Conservation (phyloP, 176 grass and related monocot genomes). For the Microstegium vimineum region DNA sequence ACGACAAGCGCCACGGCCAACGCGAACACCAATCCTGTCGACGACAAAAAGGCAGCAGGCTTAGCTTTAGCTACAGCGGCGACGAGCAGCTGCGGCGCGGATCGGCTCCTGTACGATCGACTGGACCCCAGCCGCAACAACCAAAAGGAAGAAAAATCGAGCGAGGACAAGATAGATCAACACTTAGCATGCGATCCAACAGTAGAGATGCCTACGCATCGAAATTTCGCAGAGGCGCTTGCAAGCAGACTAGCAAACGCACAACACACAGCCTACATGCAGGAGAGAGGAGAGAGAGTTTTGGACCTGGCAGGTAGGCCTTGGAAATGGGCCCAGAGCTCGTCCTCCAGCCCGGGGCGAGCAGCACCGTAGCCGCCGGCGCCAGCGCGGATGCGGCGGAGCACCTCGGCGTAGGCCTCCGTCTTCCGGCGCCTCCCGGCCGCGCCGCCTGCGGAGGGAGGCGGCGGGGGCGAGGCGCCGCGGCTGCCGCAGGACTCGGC, state of each 20-base stretch:
- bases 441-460: conserved; percentile 3
- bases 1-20: not conserved
- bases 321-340: conserved; percentile 65
- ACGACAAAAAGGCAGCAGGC: not conserved
- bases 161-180: not conserved
- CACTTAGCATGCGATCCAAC: not conserved
- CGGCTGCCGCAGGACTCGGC: conserved; percentile 66
- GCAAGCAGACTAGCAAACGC: not conserved
- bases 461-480: conserved; percentile 34
- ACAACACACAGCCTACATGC: not conserved
- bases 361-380: not conserved
- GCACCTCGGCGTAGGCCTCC: conserved; percentile 57
- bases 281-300: not conserved
- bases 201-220: not conserved
- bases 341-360: conserved; percentile 38
- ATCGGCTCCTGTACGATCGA: conserved; percentile 25
- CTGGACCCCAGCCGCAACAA: conserved; percentile 11
- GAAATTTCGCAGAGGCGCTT: not conserved
- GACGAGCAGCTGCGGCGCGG: conserved; percentile 7
- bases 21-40: conserved; percentile 1
- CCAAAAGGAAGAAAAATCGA: not conserved
- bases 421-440: conserved; percentile 33
- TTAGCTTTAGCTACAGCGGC: conserved; percentile 22
- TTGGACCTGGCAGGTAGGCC: conserved; percentile 55
- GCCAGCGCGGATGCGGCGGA: conserved; percentile 43